phyloP scores from a whole-genome alignment of 2,329 filamentous ascomycete genomes.

The Aspergillus pseudonomiae region DNA sequence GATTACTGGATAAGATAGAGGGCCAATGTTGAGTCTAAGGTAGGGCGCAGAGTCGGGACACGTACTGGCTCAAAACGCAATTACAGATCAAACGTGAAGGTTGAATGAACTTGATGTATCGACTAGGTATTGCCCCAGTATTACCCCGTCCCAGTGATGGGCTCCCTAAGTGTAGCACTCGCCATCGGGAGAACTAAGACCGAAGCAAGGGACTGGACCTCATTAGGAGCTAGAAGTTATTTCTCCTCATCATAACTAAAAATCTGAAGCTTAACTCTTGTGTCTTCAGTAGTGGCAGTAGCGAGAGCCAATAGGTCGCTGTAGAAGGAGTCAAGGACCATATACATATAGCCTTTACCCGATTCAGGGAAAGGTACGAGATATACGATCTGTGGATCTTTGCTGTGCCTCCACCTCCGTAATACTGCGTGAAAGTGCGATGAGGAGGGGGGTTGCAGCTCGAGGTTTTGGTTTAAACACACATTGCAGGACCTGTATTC shows the following conservation, averaged over 20 bases:
- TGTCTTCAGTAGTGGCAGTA: neutral
- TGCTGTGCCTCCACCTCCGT: neutral
- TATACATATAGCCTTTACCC: conserved; percentile 2
- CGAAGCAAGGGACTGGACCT: neutral
- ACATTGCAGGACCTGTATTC: neutral
- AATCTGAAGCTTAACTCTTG: neutral
- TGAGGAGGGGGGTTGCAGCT: neutral
- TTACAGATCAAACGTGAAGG: neutral
- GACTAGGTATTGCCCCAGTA: neutral
- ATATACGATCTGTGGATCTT: conserved; percentile 16
- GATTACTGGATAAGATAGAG: no score
- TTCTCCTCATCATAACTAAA: neutral
- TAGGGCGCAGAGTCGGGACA: no score
- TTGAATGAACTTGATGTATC: neutral
- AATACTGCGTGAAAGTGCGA: neutral
- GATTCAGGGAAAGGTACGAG: conserved; percentile 22
- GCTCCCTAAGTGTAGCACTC: neutral
- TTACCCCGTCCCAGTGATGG: neutral
- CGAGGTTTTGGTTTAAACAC: neutral
- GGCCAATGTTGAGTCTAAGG: no score
- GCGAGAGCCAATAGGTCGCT: neutral
- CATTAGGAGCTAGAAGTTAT: neutral
- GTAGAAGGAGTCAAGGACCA: neutral
- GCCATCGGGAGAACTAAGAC: neutral
- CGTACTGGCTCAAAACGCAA: no score